These are phyloP conservation scores for Hypoxylon sp. DNA, from an alignment of 2,329 filamentous ascomycete genomes.

Conservation along the genomic window DNA sequence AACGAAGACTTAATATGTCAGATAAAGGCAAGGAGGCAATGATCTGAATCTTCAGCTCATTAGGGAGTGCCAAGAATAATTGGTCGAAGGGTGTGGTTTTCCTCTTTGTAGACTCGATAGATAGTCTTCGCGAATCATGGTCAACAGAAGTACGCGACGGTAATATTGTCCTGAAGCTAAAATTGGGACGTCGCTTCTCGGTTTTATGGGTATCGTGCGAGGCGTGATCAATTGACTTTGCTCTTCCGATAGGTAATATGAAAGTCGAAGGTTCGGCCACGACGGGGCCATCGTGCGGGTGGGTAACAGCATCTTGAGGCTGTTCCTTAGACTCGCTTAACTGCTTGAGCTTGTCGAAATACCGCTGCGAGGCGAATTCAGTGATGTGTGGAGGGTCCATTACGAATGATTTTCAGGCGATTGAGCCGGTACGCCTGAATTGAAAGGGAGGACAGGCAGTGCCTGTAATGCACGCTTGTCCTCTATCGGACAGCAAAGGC, in stretches of 20 bases:
- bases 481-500: slow-evolving; percentile 49
- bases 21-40: slow-evolving; percentile 71
- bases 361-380: slow-evolving; percentile 75
- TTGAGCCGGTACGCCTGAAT: slow-evolving; percentile 43
- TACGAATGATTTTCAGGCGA: slow-evolving; percentile 46
- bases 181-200: slow-evolving; percentile 52
- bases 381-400: slow-evolving; percentile 75
- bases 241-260: slow-evolving; percentile 61
- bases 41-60: slow-evolving; percentile 73
- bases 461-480: slow-evolving; percentile 47
- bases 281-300: slow-evolving; percentile 48
- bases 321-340: slow-evolving; percentile 63
- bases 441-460: slow-evolving; percentile 45
- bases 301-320: slow-evolving; percentile 52
- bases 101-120: slow-evolving; percentile 46
- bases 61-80: slow-evolving; percentile 70
- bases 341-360: slow-evolving; percentile 72
- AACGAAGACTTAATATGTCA: slow-evolving; percentile 70
- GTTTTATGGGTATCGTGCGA: slow-evolving; percentile 52
- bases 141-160: slow-evolving; percentile 51
- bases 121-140: slow-evolving; percentile 49
- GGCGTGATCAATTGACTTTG: slow-evolving; percentile 53
- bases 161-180: slow-evolving; percentile 52
- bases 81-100: slow-evolving; percentile 64
- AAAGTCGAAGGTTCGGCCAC: slow-evolving; percentile 58